Conservation (phyloP, 2,329 filamentous ascomycete species). For the Plectosphaerella sp. region DNA sequence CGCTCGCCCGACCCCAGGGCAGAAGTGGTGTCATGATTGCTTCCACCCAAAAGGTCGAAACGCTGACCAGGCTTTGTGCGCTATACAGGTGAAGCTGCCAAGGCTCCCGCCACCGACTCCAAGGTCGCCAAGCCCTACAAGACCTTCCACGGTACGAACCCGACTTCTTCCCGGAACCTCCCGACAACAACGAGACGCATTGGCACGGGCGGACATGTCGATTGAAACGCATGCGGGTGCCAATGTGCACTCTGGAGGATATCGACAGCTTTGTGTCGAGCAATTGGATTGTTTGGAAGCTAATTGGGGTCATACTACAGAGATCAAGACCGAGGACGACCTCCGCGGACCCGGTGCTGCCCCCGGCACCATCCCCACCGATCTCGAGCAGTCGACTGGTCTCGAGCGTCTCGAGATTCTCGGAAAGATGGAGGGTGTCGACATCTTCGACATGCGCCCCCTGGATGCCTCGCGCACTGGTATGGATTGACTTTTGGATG, state of each 20-base stretch:
- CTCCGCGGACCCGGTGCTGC: constrained; percentile 79
- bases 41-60: neutral
- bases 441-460: constrained; percentile 97
- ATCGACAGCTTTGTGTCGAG: too few species aligned
- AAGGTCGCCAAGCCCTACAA: constrained; percentile 36
- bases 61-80: neutral
- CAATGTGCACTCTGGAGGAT: too few species aligned
- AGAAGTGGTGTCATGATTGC: neutral
- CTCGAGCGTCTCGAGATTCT: constrained; percentile 97
- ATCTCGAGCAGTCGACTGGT: constrained; percentile 94
- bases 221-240: too few species aligned
- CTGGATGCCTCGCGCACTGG: constrained; percentile 87
- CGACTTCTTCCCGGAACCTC: neutral
- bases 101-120: constrained; percentile 22
- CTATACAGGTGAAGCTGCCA: constrained; percentile 30
- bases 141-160: constrained; percentile 39
- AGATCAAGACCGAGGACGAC: constrained; percentile 78
- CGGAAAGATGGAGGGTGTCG: constrained; percentile 98
- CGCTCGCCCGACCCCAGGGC: constrained; percentile 7
- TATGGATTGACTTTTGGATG: constrained; percentile 29
- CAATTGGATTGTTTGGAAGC: too few species aligned
- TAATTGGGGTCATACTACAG: constrained; percentile 39
- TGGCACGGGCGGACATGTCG: too few species aligned
- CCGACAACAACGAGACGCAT: too few species aligned
- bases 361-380: constrained; percentile 82